Base-by-base conservation (phyloP, 257 asterid genomes). In the Petunia axillaris region DNA sequence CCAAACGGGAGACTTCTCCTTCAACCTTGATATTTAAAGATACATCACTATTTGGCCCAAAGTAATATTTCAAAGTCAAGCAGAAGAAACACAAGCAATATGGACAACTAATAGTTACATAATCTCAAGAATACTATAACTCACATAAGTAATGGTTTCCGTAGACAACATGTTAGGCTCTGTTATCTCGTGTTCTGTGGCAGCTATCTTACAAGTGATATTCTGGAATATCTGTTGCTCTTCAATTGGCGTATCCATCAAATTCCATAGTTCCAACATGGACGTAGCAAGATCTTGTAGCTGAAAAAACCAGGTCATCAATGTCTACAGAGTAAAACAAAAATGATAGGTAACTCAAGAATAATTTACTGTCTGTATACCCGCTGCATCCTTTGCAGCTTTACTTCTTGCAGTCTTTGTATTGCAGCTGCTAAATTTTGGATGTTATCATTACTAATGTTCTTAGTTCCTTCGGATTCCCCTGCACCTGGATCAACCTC, bases 231-330 rank as follows among this genome's bases (percentile, higher is more conserved):
- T 81, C 81, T 89, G 96, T 79, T 94, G 98, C 91, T 92, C 99
- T 85, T 94, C 98, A 76, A 84, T 44, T 65, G 98, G 98, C 13
- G 98, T 96, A 88, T 96, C 99, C 99, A 96, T 92, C 93, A 96
- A 91, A 86, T 96, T 94, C 99, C 99, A 96, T 60, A 94, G 93
- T 90, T 96, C 97, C 89, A 96, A 85, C 86, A 96, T 82, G 16
- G 99, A 89, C 50, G 92, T 85, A n/a, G 94, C 97, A 2, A 94
- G 93, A 85, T 94, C 98, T 94, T 92, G 98, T 59, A 96, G 87
- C 99, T 96, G 84, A 58, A 52, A 77, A 46, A 63, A 65, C 48
- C 75, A 55, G 63, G 78, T 88, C 11, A 84, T 83, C 8, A 52
- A 73, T 78, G 48, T 85, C 63, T 74, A 43, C 76, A 41, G 25